Conservation (phyloP, 305 asterid genomes). For the Fraxinus angustifolia region DNA sequence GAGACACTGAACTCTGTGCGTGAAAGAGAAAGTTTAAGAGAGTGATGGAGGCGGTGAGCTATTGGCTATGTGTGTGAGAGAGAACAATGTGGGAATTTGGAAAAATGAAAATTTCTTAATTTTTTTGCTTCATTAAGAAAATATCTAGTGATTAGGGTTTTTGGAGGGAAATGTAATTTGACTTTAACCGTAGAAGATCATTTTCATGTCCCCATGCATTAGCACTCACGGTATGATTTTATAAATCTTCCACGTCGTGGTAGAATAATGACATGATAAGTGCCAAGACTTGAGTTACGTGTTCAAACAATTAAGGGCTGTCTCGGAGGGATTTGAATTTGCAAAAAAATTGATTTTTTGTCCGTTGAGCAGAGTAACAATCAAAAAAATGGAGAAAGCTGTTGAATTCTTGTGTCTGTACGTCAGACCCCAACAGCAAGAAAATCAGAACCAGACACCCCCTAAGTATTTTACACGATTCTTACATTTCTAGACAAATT, state of each 20-base stretch:
- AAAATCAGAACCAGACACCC: no score
- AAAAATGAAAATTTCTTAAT: not conserved
- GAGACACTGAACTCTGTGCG: slow-evolving; percentile 4
- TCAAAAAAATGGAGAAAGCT: no score
- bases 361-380: no score
- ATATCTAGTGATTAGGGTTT: slow-evolving; percentile 1
- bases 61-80: not conserved
- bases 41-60: not conserved
- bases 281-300: not conserved
- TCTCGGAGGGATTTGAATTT: no score
- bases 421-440: no score
- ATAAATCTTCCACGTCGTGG: not conserved
- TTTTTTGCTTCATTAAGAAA: not conserved
- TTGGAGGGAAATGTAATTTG: slow-evolving; percentile 24
- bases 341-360: no score
- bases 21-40: not conserved
- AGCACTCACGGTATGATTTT: not conserved
- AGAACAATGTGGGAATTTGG: not conserved
- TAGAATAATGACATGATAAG: not conserved
- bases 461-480: not conserved
- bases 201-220: not conserved
- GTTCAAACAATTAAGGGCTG: not conserved
- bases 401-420: no score
- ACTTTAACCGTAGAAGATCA: not conserved
- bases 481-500: not conserved